Conservation (phyloP, 352 stramenopile species). For the Phytopythium kandeliae region DNA sequence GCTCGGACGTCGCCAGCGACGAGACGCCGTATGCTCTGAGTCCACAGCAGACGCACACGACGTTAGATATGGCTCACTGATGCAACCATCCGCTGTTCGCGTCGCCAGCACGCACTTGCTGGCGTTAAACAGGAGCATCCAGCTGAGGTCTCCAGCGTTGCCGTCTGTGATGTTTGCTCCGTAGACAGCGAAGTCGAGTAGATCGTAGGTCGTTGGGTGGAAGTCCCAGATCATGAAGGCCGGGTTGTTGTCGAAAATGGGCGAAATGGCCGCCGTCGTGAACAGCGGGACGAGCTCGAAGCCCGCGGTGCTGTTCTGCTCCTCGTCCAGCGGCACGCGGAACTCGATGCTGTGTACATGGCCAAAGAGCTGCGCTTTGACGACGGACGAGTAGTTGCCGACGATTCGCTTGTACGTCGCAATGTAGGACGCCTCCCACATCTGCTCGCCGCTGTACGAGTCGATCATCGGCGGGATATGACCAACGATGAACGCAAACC, state of each 20-base stretch:
- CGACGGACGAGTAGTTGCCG: constrained; percentile 34
- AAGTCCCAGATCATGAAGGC: constrained; percentile 81
- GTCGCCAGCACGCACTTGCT: constrained; percentile 14
- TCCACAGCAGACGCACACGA: background rate
- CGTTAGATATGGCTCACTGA: background rate
- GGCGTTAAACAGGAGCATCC: constrained; percentile 40
- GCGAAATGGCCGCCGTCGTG: constrained; percentile 74
- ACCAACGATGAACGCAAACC: constrained; percentile 79
- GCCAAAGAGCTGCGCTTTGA: constrained; percentile 87
- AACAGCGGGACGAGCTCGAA: constrained; percentile 64
- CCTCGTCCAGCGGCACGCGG: constrained; percentile 33
- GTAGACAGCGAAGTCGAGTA: constrained; percentile 68
- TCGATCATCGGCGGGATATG: constrained; percentile 89
- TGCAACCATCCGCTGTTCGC: background rate
- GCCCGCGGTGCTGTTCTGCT: constrained; percentile 12
- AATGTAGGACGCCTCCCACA: constrained; percentile 85
- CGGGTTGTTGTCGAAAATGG: constrained; percentile 87
- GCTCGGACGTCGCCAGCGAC: constrained; percentile 27
- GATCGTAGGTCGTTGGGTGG: constrained; percentile 48
- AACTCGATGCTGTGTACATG: constrained; percentile 91
- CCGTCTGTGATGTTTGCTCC: constrained; percentile 45
- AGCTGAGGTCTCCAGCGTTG: constrained; percentile 23
- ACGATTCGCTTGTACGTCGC: constrained; percentile 70
- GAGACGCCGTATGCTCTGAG: constrained; percentile 36
- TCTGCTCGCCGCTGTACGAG: constrained; percentile 69